Base-by-base conservation (phyloP, 192 early-diverging fungal genomes). In the Rhizoclosmatium globosum region DNA sequence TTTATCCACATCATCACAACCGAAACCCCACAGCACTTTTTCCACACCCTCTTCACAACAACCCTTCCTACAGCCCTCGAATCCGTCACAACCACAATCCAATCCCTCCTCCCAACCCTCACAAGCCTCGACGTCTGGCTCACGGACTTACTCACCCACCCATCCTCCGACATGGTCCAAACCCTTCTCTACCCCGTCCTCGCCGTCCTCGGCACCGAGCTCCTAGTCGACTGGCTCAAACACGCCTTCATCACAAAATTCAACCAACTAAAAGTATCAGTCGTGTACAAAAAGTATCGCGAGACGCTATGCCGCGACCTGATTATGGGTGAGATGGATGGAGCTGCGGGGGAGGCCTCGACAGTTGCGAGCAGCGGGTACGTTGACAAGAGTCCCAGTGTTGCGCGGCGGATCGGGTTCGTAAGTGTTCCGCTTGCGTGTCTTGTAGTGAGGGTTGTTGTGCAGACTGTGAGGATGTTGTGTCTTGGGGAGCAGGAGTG, bases 171-270 rank as follows among this genome's bases (percentile, higher is more conserved):
- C 9, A 77, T 96, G 6, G 78, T 89, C 65, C 84, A 86, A 56
- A 87, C 86, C 13, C 77, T 96, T 38, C 56, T 76, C 70, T 93
- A 92, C 9, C 98, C 97, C 1, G 91, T 93, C 4, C 80, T 98
- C 44, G 87, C 96, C 74, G 95, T 99, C 3, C 88, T 94, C 64
- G 91, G 89, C 0, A 95, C 96, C 47, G 98, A 98, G 81, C 84
- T 98, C 9, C 76, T 97, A 21, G 96, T 98, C 4, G 97, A 99
- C 82, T 98, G 96, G 95, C 83, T 98, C 68, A 99, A 99, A 83
- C 98, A 99, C 82, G 94, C 98, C 0, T 99, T 99, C 82, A 95
- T 99, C 62, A 95, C 94, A 13, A 98, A 98, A 77, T 97, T 98
- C 83, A 99, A 99, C 83, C 92, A 94, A 74, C 94, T 98, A 74